Percentiles rank a stretch among this genome's conserved stretches.
Conservation (phyloP, 805 yeast genomes). For the Sugiyamaella americana region DNA sequence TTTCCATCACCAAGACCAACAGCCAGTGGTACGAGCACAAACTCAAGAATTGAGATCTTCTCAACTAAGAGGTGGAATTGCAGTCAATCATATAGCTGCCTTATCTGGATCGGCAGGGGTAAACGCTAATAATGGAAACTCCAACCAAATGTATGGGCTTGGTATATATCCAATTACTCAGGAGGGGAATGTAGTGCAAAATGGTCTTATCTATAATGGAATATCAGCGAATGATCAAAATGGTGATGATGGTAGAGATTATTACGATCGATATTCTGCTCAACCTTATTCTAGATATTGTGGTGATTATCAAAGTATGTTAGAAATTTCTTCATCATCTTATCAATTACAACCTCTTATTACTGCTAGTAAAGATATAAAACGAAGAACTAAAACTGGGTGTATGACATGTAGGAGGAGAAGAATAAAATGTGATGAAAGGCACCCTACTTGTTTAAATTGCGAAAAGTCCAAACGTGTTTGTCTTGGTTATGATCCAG, state of each 20-base stretch:
- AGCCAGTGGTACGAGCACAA: neutral
- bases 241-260: neutral
- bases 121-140: neutral
- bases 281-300: neutral
- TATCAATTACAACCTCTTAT: slow-evolving; percentile 10
- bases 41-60: neutral
- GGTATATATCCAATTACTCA: neutral
- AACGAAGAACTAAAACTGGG: slow-evolving; percentile 60
- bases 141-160: neutral
- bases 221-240: too few species aligned
- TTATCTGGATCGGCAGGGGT: neutral
- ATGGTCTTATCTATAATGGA: neutral
- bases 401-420: slow-evolving; percentile 68
- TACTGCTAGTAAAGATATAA: slow-evolving; percentile 19
- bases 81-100: neutral
- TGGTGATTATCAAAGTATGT: slow-evolving; percentile 1
- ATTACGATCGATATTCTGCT: neutral
- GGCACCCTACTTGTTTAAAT: slow-evolving; percentile 62
- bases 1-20: slow-evolving; percentile 1
- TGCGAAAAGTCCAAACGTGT: slow-evolving; percentile 59
- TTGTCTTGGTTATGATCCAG: slow-evolving; percentile 60
- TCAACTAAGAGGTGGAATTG: neutral
- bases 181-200: neutral
- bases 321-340: slow-evolving; percentile 11
- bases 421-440: slow-evolving; percentile 70